Conservation (phyloP, 371 early-diverging fungal genomes). For the Apophysomyces elegans region DNA sequence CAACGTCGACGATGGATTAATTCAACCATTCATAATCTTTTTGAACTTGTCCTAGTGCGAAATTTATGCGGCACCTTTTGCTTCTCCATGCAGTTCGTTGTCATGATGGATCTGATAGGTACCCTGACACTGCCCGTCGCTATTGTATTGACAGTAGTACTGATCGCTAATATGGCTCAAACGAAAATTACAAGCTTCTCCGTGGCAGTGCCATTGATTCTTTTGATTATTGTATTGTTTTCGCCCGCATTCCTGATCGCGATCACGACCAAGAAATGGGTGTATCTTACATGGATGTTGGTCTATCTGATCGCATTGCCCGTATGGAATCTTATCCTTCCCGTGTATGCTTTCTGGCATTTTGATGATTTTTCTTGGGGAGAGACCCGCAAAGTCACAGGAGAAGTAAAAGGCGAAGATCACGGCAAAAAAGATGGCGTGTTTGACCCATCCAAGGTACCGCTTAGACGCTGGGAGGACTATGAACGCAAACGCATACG, state of each 20-base stretch:
- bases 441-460: slow-evolving; percentile 52
- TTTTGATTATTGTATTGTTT: slow-evolving; percentile 72
- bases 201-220: slow-evolving; percentile 67
- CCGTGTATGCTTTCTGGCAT: slow-evolving; percentile 98
- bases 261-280: slow-evolving; percentile 82
- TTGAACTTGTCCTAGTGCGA: slow-evolving; percentile 81
- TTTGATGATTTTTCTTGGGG: slow-evolving; percentile 99
- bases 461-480: slow-evolving; percentile 67
- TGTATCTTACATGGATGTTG: slow-evolving; percentile 88
- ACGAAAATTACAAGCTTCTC: slow-evolving; percentile 40
- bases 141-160: slow-evolving; percentile 66
- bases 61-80: slow-evolving; percentile 88
- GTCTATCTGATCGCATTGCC: slow-evolving; percentile 91
- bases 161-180: slow-evolving; percentile 47
- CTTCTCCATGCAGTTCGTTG: slow-evolving; percentile 89
- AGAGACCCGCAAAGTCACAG: slow-evolving; percentile 83
- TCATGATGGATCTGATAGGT: slow-evolving; percentile 84
- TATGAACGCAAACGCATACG: slow-evolving; percentile 30
- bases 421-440: slow-evolving; percentile 64
- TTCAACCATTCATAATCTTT: slow-evolving; percentile 85
- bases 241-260: slow-evolving; percentile 86
- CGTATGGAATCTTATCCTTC: slow-evolving; percentile 95
- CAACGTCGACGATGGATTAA: slow-evolving; percentile 93
- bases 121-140: slow-evolving; percentile 84
- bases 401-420: slow-evolving; percentile 77